Percentiles rank a stretch among this genome's conserved stretches.
Evolutionary conservation across 768 basidiomycete species (phyloP).

Genomic region (Vararia minispora): DNA sequence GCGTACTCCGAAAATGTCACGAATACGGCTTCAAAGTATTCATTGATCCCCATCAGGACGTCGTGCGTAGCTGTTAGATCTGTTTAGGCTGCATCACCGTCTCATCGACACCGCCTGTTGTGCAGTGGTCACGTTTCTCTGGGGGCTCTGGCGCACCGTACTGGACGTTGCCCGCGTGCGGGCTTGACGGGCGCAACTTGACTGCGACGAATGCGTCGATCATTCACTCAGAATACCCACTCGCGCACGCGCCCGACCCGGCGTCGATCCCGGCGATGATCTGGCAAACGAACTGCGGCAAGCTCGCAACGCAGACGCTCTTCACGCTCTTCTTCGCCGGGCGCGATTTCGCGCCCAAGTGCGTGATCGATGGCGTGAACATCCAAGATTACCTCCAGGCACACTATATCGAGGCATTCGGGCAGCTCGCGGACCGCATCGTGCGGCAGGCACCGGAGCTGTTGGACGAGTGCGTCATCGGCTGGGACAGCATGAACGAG

Average conservation of each 20-base stretch:
- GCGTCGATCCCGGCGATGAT: conserved; percentile 82
- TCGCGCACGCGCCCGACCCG: conserved; percentile 51
- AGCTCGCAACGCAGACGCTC: conserved; percentile 75
- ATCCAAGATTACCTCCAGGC: conserved; percentile 83
- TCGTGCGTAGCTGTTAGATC: conserved; percentile 47
- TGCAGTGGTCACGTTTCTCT: conserved; percentile 88
- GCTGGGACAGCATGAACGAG: conserved; percentile 97
- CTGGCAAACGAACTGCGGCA: conserved; percentile 94
- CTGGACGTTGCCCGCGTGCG: conserved; percentile 88
- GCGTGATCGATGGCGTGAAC: conserved; percentile 81
- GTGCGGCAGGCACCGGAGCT: conserved; percentile 64
- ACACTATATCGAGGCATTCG: conserved; percentile 69
- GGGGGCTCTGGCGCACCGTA: conserved; percentile 92
- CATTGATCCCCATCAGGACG: conserved; percentile 95
- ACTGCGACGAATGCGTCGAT: conserved; percentile 80
- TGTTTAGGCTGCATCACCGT: too few relatives aligned
- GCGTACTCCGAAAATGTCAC: conserved; percentile 83
- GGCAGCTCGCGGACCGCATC: conserved; percentile 65
- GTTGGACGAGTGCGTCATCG: conserved; percentile 81
- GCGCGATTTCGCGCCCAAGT: conserved; percentile 80
- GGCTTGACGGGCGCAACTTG: conserved; percentile 77
- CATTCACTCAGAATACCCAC: conserved; percentile 82
- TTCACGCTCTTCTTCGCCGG: conserved; percentile 96
- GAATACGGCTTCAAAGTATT: conserved; percentile 85
- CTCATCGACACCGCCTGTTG: conserved; percentile 1